Evolutionary conservation across 2,329 filamentous ascomycete genomes (phyloP).

Genomic region (Talaromyces rugulosus): DNA sequence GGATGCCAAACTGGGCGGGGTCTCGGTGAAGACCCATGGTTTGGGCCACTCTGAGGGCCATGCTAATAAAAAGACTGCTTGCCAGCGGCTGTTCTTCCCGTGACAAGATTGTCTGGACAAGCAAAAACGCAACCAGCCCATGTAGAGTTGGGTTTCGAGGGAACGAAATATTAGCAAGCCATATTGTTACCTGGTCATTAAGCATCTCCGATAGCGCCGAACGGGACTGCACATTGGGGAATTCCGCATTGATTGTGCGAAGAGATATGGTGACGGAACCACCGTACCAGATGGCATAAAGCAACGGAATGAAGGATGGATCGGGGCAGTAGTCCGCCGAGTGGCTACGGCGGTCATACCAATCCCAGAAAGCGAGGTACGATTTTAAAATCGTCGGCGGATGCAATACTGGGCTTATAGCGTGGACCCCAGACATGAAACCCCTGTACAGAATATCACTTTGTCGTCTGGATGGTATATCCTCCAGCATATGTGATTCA

Average conservation of each 20-base stretch:
- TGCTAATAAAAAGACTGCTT: constrained; percentile 45
- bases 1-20: constrained; percentile 44
- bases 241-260: constrained; percentile 38
- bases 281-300: constrained; percentile 48
- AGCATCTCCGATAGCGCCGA: constrained; percentile 34
- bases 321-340: constrained; percentile 34
- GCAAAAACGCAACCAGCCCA: constrained; percentile 43
- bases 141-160: constrained; percentile 43
- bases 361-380: constrained; percentile 44
- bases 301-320: constrained; percentile 40
- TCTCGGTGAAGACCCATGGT: constrained; percentile 48
- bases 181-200: constrained; percentile 41
- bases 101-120: constrained; percentile 44
- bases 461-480: constrained; percentile 40
- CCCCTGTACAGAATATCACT: constrained; percentile 45
- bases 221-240: constrained; percentile 29
- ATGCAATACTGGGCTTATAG: constrained; percentile 42
- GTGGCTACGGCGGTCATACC: constrained; percentile 38
- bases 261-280: constrained; percentile 43
- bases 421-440: constrained; percentile 45
- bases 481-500: constrained; percentile 37
- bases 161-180: constrained; percentile 41
- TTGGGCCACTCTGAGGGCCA: constrained; percentile 45
- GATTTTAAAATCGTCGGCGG: constrained; percentile 39
- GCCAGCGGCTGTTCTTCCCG: constrained; percentile 48